phyloP scores from a whole-genome alignment of 2,329 filamentous ascomycete genomes.

The Colletotrichum sidae region DNA sequence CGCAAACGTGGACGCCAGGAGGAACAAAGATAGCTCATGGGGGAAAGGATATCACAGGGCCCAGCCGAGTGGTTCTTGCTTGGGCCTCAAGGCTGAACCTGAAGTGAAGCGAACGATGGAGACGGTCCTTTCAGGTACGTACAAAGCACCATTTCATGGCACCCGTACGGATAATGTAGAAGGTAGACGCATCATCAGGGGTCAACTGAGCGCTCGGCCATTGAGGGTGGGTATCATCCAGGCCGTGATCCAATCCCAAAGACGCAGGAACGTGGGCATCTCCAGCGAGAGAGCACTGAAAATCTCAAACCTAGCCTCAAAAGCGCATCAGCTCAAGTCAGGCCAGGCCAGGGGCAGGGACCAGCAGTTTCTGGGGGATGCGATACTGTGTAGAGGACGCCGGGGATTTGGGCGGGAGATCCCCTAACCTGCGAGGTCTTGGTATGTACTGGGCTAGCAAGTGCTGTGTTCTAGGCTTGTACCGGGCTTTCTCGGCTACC shows the following conservation, averaged over 20 bases:
- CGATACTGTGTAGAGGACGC: neutral
- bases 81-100: conserved; percentile 21
- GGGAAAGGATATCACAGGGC: too few relatives aligned
- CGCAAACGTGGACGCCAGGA: too few relatives aligned
- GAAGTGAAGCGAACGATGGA: neutral
- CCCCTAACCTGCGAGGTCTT: conserved; percentile 1
- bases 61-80: neutral
- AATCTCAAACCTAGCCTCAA: conserved; percentile 34
- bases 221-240: neutral
- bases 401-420: conserved; percentile 8
- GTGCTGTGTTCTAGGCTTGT: conserved; percentile 3
- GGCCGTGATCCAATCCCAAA: conserved; percentile 13
- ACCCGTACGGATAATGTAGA: neutral
- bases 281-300: neutral
- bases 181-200: conserved; percentile 2
- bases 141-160: too few relatives aligned
- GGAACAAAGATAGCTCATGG: too few relatives aligned
- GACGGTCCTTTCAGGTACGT: too few relatives aligned
- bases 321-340: too few relatives aligned
- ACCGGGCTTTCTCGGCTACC: neutral
- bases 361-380: conserved; percentile 30
- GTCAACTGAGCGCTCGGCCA: neutral
- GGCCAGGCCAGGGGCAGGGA: conserved; percentile 5
- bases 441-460: conserved; percentile 10
- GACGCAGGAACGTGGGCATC: conserved; percentile 14